Evolutionary conservation across 129 eudicot species (phyloP).

Genomic region (Tagetes erecta): DNA sequence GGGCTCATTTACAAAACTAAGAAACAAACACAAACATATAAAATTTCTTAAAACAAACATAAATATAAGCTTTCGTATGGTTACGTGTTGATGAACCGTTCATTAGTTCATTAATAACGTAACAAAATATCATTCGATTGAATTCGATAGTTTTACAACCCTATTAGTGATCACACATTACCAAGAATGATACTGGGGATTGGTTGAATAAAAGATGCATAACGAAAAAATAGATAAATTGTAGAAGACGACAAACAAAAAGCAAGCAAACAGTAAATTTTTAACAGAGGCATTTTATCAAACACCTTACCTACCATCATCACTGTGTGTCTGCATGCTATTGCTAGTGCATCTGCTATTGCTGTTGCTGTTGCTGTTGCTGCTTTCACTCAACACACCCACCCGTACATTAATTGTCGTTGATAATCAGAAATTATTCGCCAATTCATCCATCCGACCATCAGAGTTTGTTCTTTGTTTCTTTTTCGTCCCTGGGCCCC

Average conservation of each 20-base stretch:
- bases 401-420: slow-evolving; percentile 22
- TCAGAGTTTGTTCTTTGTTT: slow-evolving; percentile 28
- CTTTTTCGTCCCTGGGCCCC: neutral
- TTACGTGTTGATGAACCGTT: too few relatives aligned
- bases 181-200: too few relatives aligned
- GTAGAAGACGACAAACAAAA: slow-evolving; percentile 19
- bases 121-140: too few relatives aligned
- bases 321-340: too few relatives aligned
- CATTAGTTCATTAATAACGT: too few relatives aligned
- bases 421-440: slow-evolving; percentile 23
- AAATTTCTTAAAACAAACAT: too few relatives aligned
- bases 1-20: too few relatives aligned
- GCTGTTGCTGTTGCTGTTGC: neutral
- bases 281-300: slow-evolving; percentile 25
- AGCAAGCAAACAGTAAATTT: neutral
- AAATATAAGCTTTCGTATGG: too few relatives aligned
- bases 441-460: slow-evolving; percentile 20
- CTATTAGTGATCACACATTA: too few relatives aligned
- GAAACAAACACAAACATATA: too few relatives aligned
- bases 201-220: neutral
- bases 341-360: neutral
- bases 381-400: slow-evolving; percentile 1
- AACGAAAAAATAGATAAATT: slow-evolving; percentile 14
- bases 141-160: too few relatives aligned
- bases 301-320: slow-evolving; percentile 26